A percentile compares a stretch with the other conserved stretches of the same genome.
Evolutionary conservation across 768 basidiomycete species (phyloP).

Genomic region (Calocybe gangraenosa): DNA sequence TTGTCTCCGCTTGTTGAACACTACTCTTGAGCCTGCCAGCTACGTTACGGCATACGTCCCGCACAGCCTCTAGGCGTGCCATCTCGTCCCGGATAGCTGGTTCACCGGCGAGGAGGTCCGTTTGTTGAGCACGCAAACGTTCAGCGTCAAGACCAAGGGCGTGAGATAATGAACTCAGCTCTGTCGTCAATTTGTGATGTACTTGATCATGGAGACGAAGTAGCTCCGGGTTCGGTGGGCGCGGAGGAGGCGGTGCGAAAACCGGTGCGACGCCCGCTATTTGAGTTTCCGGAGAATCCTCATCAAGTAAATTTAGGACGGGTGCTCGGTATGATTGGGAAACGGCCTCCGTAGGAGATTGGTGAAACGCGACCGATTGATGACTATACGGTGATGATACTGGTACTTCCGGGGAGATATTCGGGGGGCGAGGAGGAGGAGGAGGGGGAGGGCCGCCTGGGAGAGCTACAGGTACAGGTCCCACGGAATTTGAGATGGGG

Average conservation of each 20-base stretch:
- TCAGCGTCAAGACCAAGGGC: slow-evolving; percentile 64
- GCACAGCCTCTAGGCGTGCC: slow-evolving; percentile 88
- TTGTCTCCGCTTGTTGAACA: slow-evolving; percentile 65
- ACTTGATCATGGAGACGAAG: slow-evolving; percentile 75
- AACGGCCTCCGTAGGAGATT: slow-evolving; percentile 16
- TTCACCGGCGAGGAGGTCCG: slow-evolving; percentile 83
- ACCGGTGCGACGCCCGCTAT: slow-evolving; percentile 17
- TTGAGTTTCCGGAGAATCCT: slow-evolving; percentile 39
- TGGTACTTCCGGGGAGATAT: slow-evolving; percentile 6
- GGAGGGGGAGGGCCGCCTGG: slow-evolving; percentile 16
- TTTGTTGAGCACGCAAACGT: slow-evolving; percentile 73
- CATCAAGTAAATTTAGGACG: slow-evolving; percentile 61
- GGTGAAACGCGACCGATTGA: slow-evolving; percentile 7
- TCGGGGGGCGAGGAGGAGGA: slow-evolving; percentile 14
- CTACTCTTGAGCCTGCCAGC: slow-evolving; percentile 59
- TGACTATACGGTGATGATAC: slow-evolving; percentile 12
- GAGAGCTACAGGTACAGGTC: slow-evolving; percentile 11
- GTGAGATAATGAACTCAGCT: slow-evolving; percentile 67
- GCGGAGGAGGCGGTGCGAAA: slow-evolving; percentile 52
- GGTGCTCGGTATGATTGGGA: slow-evolving; percentile 24
- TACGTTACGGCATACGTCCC: slow-evolving; percentile 84
- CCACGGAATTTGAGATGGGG: not conserved
- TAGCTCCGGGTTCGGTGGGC: slow-evolving; percentile 88
- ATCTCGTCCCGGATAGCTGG: slow-evolving; percentile 97
- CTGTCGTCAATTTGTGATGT: slow-evolving; percentile 67